phyloP scores from a whole-genome alignment of 2,329 filamentous ascomycete species.

The Nemania sp. region DNA sequence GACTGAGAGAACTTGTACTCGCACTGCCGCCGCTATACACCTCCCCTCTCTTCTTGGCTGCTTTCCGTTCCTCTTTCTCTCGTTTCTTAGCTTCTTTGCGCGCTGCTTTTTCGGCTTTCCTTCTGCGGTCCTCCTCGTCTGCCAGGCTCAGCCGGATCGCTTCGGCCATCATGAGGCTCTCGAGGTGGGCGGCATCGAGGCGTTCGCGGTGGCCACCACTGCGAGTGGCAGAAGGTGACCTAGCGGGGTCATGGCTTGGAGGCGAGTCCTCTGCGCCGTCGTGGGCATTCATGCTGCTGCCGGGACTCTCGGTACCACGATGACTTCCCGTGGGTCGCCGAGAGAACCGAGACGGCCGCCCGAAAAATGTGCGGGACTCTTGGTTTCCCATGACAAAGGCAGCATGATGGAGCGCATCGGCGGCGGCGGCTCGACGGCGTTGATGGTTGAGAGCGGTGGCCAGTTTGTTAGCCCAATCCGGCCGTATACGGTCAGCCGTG shows the following conservation, averaged over 20 bases:
- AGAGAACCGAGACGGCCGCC: constrained; percentile 57
- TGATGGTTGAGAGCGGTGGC: constrained; percentile 83
- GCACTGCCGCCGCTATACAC: constrained; percentile 50
- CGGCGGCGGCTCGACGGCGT: constrained; percentile 84
- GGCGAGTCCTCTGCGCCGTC: constrained; percentile 37
- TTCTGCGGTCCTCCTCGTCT: constrained; percentile 89
- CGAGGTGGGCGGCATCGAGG: constrained; percentile 67
- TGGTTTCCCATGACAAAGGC: constrained; percentile 83
- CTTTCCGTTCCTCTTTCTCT: constrained; percentile 83
- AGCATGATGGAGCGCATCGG: constrained; percentile 91
- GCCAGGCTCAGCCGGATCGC: constrained; percentile 90
- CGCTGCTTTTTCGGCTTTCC: constrained; percentile 79
- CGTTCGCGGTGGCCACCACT: constrained; percentile 30
- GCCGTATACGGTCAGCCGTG: constrained; percentile 88
- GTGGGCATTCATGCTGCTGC: constrained; percentile 30
- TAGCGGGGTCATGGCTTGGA: constrained; percentile 42
- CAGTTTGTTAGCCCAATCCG: constrained; percentile 92
- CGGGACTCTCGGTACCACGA: constrained; percentile 40
- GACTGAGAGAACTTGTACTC: constrained; percentile 67
- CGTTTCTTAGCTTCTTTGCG: constrained; percentile 83
- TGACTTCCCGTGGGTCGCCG: constrained; percentile 54
- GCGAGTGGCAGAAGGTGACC: constrained; percentile 40
- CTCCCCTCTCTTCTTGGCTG: constrained; percentile 64
- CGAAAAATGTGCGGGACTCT: constrained; percentile 58
- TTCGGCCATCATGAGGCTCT: constrained; percentile 99